Evolutionary conservation across 2,329 filamentous ascomycete species (phyloP).

Genomic region (Fusarium sp.): DNA sequence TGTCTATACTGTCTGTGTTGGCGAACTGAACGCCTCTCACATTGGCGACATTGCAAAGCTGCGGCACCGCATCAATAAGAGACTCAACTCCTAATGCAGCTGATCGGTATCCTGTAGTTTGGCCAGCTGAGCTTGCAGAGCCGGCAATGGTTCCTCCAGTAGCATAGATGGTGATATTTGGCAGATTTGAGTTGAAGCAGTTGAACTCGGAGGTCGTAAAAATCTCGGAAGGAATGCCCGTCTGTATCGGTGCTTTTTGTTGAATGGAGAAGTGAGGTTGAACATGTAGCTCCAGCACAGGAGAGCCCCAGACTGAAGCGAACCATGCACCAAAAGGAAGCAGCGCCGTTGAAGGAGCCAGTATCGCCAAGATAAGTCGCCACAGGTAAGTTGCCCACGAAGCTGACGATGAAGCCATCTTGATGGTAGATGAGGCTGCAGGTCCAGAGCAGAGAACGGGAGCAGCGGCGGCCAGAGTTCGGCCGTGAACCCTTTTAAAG

Average conservation of each 20-base stretch:
- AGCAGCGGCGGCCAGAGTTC: conserved; percentile 22
- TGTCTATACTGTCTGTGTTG: conserved; percentile 59
- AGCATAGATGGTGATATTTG: conserved; percentile 68
- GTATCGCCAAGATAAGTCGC: conserved; percentile 39
- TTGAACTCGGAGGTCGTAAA: conserved; percentile 38
- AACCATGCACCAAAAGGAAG: conserved; percentile 43
- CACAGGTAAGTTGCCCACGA: conserved; percentile 41
- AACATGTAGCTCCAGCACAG: conserved; percentile 39
- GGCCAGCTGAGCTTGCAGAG: conserved; percentile 58
- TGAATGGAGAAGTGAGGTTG: conserved; percentile 35
- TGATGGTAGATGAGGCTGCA: conserved; percentile 35
- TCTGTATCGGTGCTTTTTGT: conserved; percentile 36
- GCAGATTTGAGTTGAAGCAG: conserved; percentile 51
- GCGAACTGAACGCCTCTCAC: conserved; percentile 64
- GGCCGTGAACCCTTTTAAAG: conserved; percentile 40
- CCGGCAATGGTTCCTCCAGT: conserved; percentile 71
- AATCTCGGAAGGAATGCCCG: conserved; percentile 9
- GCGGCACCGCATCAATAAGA: conserved; percentile 66
- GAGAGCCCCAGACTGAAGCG: conserved; percentile 44
- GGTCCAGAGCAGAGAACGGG: conserved; percentile 26
- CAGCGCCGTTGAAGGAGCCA: conserved; percentile 42
- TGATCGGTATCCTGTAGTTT: conserved; percentile 58
- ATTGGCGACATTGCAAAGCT: conserved; percentile 65
- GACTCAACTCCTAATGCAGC: conserved; percentile 61
- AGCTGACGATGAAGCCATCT: conserved; percentile 36